A percentile compares a stretch with the other conserved stretches of the same genome.
Evolutionary conservation across 352 stramenopile species (phyloP).

Genomic region (Stephanocyclus meneghinianus): DNA sequence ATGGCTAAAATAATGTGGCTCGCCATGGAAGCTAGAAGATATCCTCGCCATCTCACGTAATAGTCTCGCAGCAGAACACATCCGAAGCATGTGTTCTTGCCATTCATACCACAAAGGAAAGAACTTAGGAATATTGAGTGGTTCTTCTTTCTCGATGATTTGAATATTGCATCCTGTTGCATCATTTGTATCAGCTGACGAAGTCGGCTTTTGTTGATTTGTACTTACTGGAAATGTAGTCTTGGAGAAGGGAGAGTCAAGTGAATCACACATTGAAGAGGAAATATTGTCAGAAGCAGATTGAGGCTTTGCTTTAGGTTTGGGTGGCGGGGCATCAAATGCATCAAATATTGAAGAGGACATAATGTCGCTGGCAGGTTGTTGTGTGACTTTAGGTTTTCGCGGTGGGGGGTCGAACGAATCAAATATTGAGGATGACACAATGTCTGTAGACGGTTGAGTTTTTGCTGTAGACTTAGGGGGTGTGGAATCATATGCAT

Average conservation of each 20-base stretch:
- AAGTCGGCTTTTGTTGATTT: no score
- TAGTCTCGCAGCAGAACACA: slow-evolving; percentile 57
- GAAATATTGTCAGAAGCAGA: slow-evolving; percentile 15
- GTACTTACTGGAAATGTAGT: no score
- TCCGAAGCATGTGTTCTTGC: slow-evolving; percentile 47
- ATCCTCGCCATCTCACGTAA: slow-evolving; percentile 72
- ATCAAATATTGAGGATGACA: slow-evolving; percentile 62
- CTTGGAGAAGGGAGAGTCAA: slow-evolving; percentile 18
- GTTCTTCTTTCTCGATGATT: slow-evolving; percentile 35
- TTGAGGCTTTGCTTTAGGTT: slow-evolving; percentile 22
- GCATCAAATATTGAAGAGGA: slow-evolving; percentile 66
- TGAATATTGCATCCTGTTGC: slow-evolving; percentile 2
- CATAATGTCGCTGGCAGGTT: slow-evolving; percentile 20
- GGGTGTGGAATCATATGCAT: slow-evolving; percentile 58
- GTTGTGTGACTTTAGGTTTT: slow-evolving; percentile 37
- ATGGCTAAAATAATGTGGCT: slow-evolving; percentile 35
- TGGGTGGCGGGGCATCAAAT: slow-evolving; percentile 50
- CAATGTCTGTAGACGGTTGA: slow-evolving; percentile 17
- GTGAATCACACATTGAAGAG: slow-evolving; percentile 62
- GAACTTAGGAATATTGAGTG: slow-evolving; percentile 40
- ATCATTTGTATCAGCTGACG: background rate
- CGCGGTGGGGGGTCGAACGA: slow-evolving; percentile 42
- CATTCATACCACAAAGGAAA: slow-evolving; percentile 70
- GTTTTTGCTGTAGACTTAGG: slow-evolving; percentile 39
- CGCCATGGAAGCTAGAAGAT: slow-evolving; percentile 59